These are phyloP conservation scores for Fusarium nodosum DNA, from an alignment of 2,329 filamentous ascomycete genomes.

Conservation along the genomic window DNA sequence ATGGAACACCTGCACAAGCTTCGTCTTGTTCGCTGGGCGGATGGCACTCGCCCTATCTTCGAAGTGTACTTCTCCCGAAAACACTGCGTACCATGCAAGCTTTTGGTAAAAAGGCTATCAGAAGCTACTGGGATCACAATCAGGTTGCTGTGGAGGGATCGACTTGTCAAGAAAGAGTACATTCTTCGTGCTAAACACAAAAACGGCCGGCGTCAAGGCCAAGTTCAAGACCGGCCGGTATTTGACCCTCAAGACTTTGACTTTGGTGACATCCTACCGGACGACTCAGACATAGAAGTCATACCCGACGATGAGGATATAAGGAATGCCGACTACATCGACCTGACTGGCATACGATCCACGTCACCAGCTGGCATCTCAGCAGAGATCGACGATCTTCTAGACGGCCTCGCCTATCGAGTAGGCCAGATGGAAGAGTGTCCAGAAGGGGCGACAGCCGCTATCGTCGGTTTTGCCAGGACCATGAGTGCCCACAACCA, in stretches of 20 bases:
- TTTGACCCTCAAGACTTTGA: slow-evolving; percentile 44
- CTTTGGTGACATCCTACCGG: slow-evolving; percentile 39
- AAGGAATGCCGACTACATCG: slow-evolving; percentile 31
- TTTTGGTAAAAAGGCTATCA: slow-evolving; percentile 47
- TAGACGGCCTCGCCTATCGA: slow-evolving; percentile 53
- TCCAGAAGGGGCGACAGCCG: slow-evolving; percentile 46
- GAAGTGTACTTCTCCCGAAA: slow-evolving; percentile 56
- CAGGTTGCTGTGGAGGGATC: slow-evolving; percentile 48
- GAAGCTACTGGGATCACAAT: slow-evolving; percentile 50
- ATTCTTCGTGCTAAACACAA: background rate
- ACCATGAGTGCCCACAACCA: slow-evolving; percentile 21
- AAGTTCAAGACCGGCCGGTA: background rate
- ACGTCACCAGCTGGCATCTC: slow-evolving; percentile 22
- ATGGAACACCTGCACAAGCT: slow-evolving; percentile 44
- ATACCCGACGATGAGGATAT: slow-evolving; percentile 24
- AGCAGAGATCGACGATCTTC: slow-evolving; percentile 29
- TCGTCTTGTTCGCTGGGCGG: slow-evolving; percentile 41
- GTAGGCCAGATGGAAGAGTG: slow-evolving; percentile 51
- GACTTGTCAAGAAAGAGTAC: slow-evolving; percentile 51
- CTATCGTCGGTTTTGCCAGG: slow-evolving; percentile 49
- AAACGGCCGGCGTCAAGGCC: background rate
- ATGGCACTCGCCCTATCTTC: slow-evolving; percentile 49
- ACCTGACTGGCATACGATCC: slow-evolving; percentile 37
- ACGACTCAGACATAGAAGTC: slow-evolving; percentile 34
- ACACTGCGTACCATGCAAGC: slow-evolving; percentile 50